Base-by-base conservation (phyloP, 2,329 filamentous ascomycete species). In the Aspergillus carbonarius region DNA sequence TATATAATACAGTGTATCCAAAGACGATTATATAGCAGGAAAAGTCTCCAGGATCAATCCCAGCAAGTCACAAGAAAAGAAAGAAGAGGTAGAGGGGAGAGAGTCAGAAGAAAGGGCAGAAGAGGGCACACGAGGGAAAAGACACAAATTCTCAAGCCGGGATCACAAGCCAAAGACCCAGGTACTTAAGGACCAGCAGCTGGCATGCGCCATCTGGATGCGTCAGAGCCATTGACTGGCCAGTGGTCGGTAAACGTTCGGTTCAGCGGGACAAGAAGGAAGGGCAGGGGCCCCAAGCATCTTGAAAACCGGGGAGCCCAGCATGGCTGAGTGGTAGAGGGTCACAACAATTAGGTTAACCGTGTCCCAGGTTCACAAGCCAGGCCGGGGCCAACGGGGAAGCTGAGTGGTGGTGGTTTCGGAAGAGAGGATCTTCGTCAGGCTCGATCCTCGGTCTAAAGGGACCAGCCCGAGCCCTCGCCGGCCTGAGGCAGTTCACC, bases 381-480 rank as follows among this genome's bases (percentile, higher is more conserved):
- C 60, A 66, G 56, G 60, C 25, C 65, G 69, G 64, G 68, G 68
- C 64, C 59, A 57, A 60, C 65, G 65, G 65, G 64, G 58, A 46
- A 27, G 63, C 65, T 68, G 65, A 68, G 32, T 61, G 67, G 62
- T 53, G 61, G 63, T 64, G 66, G 65, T 67, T n/a, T 74, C 72
- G 72, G 72, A 62, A 74, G 66, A 74, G 69, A 73, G 72, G 72
- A 74, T 73, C 70, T 40, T 63, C 72, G 65, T 60, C 63, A 64
- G 49, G 47, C 34, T 59, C 62, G 71, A 73, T 74, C 72, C 72
- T 74, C 72, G 72, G 72, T 73, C 72, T 71, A 74, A 74, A 68
- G 72, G 72, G 37, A 54, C 51, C 39, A 40, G 12, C 35, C 50
- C 50, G 23, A 30, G 27, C 63, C 50, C 12, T 18, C 18, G 17